Percentiles rank a stretch among this genome's conserved stretches.
These are phyloP conservation scores for Zostera marina DNA, from an alignment of 116 monocot species.

Conservation along the genomic window DNA sequence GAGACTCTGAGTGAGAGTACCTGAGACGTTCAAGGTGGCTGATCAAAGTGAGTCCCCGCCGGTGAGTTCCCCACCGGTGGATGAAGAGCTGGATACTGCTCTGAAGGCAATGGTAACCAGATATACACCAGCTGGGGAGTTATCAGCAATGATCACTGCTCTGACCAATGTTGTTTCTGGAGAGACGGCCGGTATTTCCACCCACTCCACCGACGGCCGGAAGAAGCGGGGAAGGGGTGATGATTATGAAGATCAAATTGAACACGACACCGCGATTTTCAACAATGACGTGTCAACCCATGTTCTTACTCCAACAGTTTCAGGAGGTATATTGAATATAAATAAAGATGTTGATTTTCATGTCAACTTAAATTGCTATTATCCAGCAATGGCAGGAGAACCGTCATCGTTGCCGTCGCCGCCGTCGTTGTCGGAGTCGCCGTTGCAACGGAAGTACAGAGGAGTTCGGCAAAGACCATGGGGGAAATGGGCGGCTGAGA, in stretches of 20 bases:
- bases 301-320: too few relatives aligned
- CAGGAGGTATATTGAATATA: too few relatives aligned
- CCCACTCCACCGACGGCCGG: too few relatives aligned
- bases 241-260: not conserved
- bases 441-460: constrained; percentile 38
- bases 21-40: too few relatives aligned
- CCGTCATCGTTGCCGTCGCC: constrained; percentile 1
- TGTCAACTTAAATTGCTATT: too few relatives aligned
- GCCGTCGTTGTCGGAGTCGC: too few relatives aligned
- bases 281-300: too few relatives aligned
- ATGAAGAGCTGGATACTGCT: too few relatives aligned
- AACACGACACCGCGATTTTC: too few relatives aligned
- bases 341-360: too few relatives aligned
- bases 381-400: not conserved
- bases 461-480: constrained; percentile 75
- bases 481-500: constrained; percentile 95
- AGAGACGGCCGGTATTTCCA: not conserved
- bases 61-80: not conserved
- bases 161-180: not conserved
- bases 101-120: not conserved
- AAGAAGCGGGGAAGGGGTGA: not conserved
- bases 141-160: not conserved
- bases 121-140: not conserved
- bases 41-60: not conserved
- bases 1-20: too few relatives aligned